Evolutionary conservation across 2,329 filamentous ascomycete genomes (phyloP).

Genomic region (Beauveria varroae): DNA sequence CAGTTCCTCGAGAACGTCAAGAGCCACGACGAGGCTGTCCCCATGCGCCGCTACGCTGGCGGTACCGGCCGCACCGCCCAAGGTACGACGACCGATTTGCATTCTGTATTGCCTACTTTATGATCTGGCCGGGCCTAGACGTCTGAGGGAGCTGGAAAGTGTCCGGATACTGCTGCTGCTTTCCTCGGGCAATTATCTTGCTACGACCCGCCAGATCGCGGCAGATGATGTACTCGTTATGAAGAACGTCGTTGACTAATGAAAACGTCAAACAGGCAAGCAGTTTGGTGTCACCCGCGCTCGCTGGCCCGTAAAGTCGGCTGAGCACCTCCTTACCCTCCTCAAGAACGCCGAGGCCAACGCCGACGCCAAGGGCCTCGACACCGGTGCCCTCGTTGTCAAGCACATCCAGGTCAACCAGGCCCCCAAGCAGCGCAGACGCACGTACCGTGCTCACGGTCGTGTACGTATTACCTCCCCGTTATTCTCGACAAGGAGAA

Average conservation of each 20-base stretch:
- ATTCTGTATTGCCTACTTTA: background rate
- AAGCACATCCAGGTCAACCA: slow-evolving; percentile 99
- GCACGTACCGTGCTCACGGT: slow-evolving; percentile 99
- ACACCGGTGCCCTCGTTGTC: slow-evolving; percentile 94
- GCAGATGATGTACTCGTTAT: background rate
- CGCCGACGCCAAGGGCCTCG: slow-evolving; percentile 92
- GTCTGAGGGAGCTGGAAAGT: background rate
- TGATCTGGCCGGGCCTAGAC: background rate
- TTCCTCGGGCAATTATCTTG: background rate
- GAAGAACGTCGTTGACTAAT: slow-evolving; percentile 18
- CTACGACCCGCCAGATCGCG: background rate
- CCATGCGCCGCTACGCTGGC: slow-evolving; percentile 96
- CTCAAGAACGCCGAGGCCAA: slow-evolving; percentile 98
- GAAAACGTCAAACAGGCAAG: slow-evolving; percentile 63
- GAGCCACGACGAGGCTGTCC: slow-evolving; percentile 94
- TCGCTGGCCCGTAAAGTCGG: slow-evolving; percentile 98
- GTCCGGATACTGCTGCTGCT: background rate
- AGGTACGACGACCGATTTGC: slow-evolving; percentile 60
- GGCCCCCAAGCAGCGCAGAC: slow-evolving; percentile 97
- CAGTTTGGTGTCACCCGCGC: slow-evolving; percentile 96
- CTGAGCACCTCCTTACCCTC: slow-evolving; percentile 93
- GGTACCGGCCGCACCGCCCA: slow-evolving; percentile 93
- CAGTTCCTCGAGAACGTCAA: slow-evolving; percentile 98
- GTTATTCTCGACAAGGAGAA: background rate
- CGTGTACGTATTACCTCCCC: slow-evolving; percentile 63